Evolutionary conservation across 2,329 filamentous ascomycete genomes (phyloP).

Genomic region (Microsporum ferrugineum): DNA sequence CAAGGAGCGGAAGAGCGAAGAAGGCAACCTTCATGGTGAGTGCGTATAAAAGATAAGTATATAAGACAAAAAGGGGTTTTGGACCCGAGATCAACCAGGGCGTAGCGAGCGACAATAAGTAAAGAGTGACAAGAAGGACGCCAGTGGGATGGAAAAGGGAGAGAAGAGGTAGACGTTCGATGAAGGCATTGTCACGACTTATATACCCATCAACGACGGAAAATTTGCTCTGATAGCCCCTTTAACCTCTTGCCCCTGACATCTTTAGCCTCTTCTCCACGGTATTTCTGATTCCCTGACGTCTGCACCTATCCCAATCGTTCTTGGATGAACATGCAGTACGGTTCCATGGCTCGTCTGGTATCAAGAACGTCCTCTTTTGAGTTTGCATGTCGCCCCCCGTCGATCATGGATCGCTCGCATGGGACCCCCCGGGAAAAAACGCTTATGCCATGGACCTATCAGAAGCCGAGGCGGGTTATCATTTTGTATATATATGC

Average conservation of each 20-base stretch:
- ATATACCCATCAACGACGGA: not conserved
- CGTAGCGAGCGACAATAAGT: not conserved
- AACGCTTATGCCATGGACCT: not conserved
- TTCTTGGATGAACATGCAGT: not conserved
- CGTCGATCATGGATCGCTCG: slow-evolving; percentile 1
- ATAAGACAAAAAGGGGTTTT: not conserved
- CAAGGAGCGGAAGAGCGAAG: not conserved
- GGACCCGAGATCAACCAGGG: not conserved
- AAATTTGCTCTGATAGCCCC: not conserved
- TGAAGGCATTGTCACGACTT: not conserved
- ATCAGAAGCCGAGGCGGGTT: not conserved
- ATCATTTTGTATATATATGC: not conserved
- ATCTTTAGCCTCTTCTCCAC: not conserved
- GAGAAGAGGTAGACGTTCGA: not conserved
- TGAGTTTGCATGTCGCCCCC: not conserved
- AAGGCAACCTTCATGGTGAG: not conserved
- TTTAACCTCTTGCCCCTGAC: not conserved
- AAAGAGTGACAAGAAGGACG: not conserved
- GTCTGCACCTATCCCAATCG: not conserved
- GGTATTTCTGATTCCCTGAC: not conserved
- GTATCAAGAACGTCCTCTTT: not conserved
- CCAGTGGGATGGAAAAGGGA: not conserved
- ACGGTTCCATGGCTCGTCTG: not conserved
- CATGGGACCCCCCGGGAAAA: not conserved
- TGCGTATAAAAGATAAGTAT: not conserved